A percentile compares a stretch with the other conserved stretches of the same genome.
phyloP scores from a whole-genome alignment of 306 rosid species.

The Fagus sylvatica region DNA sequence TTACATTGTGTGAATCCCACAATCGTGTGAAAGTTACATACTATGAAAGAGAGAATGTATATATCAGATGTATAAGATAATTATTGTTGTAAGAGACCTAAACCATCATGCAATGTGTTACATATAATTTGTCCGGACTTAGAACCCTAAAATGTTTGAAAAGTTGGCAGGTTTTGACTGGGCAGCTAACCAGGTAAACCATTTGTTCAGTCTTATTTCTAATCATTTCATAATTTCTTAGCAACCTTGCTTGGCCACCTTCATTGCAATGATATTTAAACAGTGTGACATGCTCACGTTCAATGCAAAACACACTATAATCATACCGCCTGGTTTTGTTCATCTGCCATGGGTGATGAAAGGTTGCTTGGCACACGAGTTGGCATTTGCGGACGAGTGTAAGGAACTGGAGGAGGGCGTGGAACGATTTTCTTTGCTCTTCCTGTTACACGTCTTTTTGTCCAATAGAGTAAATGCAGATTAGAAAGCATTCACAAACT shows the following conservation, averaged over 20 bases:
- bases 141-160: background rate
- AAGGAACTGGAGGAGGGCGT: constrained; percentile 70
- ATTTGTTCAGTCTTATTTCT: background rate
- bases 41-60: no score
- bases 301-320: background rate
- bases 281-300: background rate
- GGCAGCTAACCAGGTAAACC: background rate
- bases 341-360: constrained; percentile 38
- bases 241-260: background rate
- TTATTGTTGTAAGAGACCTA: no score
- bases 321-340: constrained; percentile 52
- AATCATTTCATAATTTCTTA: background rate
- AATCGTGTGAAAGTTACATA: no score
- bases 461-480: constrained; percentile 1
- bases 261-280: background rate
- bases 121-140: background rate
- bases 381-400: constrained; percentile 34
- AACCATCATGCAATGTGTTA: background rate
- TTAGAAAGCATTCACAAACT: constrained; percentile 3
- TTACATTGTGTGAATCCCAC: no score
- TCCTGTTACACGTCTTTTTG: constrained; percentile 59
- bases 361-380: constrained; percentile 29
- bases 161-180: background rate
- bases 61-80: no score
- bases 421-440: constrained; percentile 58